A percentile compares a stretch with the other conserved stretches of the same genome.
Conservation (phyloP, 2,329 filamentous ascomycete species). For the Elsinoe australis region DNA sequence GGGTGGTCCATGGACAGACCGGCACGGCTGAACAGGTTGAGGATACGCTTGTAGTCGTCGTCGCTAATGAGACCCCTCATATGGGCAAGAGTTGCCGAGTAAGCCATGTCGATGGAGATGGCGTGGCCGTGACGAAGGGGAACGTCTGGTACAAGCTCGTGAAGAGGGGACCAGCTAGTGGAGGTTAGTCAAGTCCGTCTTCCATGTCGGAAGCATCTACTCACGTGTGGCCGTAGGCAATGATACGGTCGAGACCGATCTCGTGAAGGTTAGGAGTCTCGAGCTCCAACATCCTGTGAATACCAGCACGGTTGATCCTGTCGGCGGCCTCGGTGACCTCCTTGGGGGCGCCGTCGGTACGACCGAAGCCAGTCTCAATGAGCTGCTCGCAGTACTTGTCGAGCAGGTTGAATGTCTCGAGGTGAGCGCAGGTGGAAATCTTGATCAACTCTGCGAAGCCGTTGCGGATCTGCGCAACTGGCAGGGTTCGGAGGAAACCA, state of each 20-base stretch:
- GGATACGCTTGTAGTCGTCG: slow-evolving; percentile 53
- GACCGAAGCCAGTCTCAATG: slow-evolving; percentile 58
- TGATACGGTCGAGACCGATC: slow-evolving; percentile 63
- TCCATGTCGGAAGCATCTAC: slow-evolving; percentile 23
- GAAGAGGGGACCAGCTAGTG: slow-evolving; percentile 59
- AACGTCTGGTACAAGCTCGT: slow-evolving; percentile 61
- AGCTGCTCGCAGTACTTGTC: slow-evolving; percentile 63
- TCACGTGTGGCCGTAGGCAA: slow-evolving; percentile 64
- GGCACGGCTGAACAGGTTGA: slow-evolving; percentile 62
- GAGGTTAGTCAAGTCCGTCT: neutral
- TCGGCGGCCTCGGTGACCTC: slow-evolving; percentile 57
- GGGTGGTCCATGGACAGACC: slow-evolving; percentile 65
- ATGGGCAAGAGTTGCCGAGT: slow-evolving; percentile 61
- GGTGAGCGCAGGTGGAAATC: slow-evolving; percentile 63
- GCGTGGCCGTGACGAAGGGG: slow-evolving; percentile 66
- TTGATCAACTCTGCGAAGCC: slow-evolving; percentile 70
- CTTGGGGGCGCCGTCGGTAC: slow-evolving; percentile 47
- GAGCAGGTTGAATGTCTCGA: slow-evolving; percentile 57
- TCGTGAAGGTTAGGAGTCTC: slow-evolving; percentile 68
- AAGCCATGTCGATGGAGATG: slow-evolving; percentile 70
- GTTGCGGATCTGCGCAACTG: slow-evolving; percentile 61
- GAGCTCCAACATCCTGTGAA: slow-evolving; percentile 64
- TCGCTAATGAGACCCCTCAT: slow-evolving; percentile 53
- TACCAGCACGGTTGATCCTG: slow-evolving; percentile 60
- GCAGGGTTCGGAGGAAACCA: slow-evolving; percentile 60